A percentile compares a stretch with the other conserved stretches of the same genome.
phyloP scores from a whole-genome alignment of 2,329 filamentous ascomycete species.

The Chlorencoelia australis region DNA sequence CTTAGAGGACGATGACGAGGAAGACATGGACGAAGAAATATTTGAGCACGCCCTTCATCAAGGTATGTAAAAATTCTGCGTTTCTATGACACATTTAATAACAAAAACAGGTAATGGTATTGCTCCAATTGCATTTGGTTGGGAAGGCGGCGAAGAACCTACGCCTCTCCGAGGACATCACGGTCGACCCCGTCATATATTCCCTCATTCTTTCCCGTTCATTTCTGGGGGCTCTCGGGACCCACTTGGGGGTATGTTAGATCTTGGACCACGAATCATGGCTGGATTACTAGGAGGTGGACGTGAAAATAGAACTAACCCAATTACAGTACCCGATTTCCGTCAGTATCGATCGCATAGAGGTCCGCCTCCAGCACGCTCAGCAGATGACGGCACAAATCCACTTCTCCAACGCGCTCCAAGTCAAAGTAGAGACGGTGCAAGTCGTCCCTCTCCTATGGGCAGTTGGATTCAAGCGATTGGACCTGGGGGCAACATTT shows the following conservation, averaged over 20 bases:
- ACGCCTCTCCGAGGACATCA: conserved; percentile 36
- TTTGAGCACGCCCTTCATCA: conserved; percentile 47
- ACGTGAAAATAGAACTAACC: conserved; percentile 24
- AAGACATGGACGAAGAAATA: conserved; percentile 58
- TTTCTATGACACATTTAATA: too few relatives aligned
- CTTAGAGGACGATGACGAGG: conserved; percentile 65
- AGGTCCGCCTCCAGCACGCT: conserved; percentile 37
- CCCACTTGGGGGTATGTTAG: conserved; percentile 38
- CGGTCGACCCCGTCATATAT: conserved; percentile 44
- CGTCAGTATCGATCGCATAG: conserved; percentile 42
- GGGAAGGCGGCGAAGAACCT: conserved; percentile 45
- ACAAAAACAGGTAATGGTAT: conserved; percentile 19
- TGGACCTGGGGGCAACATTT: conserved; percentile 28
- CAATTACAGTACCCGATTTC: conserved; percentile 24
- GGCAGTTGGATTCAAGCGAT: conserved; percentile 41
- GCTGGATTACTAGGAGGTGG: not conserved
- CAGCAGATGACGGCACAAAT: conserved; percentile 73
- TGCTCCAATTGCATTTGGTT: conserved; percentile 37
- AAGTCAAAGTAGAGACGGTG: conserved; percentile 31
- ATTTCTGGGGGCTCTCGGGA: conserved; percentile 48
- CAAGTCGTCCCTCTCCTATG: conserved; percentile 39
- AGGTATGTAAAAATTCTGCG: conserved; percentile 33
- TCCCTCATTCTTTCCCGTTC: conserved; percentile 53
- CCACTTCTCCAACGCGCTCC: conserved; percentile 64
- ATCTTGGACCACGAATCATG: conserved; percentile 5